A percentile compares a stretch with the other conserved stretches of the same genome.
phyloP scores from a whole-genome alignment of 768 basidiomycete species.

The Suillus occidentalis region DNA sequence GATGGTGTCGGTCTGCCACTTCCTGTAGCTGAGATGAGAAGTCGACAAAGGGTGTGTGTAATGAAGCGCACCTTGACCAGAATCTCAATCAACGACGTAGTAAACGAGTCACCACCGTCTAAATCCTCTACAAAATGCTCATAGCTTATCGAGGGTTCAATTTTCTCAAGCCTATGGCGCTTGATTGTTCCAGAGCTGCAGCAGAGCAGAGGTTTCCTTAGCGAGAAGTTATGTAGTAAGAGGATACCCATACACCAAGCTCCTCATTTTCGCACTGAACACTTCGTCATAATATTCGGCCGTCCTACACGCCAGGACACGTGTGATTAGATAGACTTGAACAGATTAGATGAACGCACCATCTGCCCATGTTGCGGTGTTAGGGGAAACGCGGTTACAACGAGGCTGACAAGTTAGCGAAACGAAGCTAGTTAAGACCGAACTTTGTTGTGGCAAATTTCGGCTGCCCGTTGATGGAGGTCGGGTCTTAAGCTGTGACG shows the following conservation, averaged over 20 bases:
- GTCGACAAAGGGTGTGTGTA: background rate
- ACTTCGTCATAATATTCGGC: constrained; percentile 72
- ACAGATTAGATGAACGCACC: constrained; percentile 37
- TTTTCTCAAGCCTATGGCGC: constrained; percentile 63
- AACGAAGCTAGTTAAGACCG: constrained; percentile 5
- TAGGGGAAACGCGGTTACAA: constrained; percentile 16
- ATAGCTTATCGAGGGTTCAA: constrained; percentile 65
- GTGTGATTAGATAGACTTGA: constrained; percentile 5
- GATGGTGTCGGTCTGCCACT: constrained; percentile 68
- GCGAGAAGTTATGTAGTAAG: background rate
- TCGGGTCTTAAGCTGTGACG: constrained; percentile 13
- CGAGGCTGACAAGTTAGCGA: constrained; percentile 26
- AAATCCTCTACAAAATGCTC: constrained; percentile 76
- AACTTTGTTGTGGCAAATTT: constrained; percentile 10
- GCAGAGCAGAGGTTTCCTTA: constrained; percentile 3
- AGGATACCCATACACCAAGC: constrained; percentile 60
- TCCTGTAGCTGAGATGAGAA: constrained; percentile 47
- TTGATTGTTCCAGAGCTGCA: constrained; percentile 70
- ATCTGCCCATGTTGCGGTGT: constrained; percentile 62
- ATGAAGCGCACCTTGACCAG: constrained; percentile 65
- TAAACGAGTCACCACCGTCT: constrained; percentile 80
- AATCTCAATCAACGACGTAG: constrained; percentile 70
- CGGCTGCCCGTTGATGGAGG: constrained; percentile 9
- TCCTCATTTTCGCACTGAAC: constrained; percentile 72
- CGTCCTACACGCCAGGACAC: constrained; percentile 50